Base-by-base conservation (phyloP, 2,329 filamentous ascomycete genomes). In the Passalora sequoiae region DNA sequence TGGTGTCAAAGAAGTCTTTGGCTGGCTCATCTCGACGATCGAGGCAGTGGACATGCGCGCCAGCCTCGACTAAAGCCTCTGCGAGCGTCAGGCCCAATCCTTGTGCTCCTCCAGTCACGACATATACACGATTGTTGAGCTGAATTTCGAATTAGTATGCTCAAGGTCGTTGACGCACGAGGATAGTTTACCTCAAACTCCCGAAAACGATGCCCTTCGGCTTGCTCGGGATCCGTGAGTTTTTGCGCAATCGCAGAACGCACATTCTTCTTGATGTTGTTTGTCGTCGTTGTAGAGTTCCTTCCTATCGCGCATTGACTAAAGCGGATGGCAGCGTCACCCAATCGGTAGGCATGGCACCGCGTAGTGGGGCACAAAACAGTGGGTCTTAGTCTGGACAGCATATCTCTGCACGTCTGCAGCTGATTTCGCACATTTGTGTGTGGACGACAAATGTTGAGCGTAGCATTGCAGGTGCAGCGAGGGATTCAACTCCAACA, bases 41-140 rank as follows among this genome's bases (percentile, higher is more conserved):
- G 25, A 75, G 60, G 43, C 69, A 72, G 59, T 74, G 69, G 6
- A 75, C 69, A 54, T 69, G 67, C 6, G 68, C 71, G 4, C 71
- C 71, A 6, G 69, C 69, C 55, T 74, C 68, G 36, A 70, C 65
- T 39, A 74, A 54, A 10, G 67, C 69, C 53, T 72, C 67, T 5
- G 68, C 70, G 58, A 73, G 67, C 6, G 63, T 61, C 9, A 59
- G 36, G 4, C 55, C 54, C 15, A 60, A 52, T 3, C 57, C 57
- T 16, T 48, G 44, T n/a, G 47, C 55, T 17, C 54, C 57, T 12
- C 56, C 57, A 6, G 57, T 60, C 2, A 58, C 49, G 15, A 53
- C 36, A 38, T 48, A 54, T 19, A 59, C 55, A 8, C 48, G 46
- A 16, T 39, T 48, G 6, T 51, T 38, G 16, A 60, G 44, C 54